Percentiles rank a stretch among this genome's conserved stretches.
Evolutionary conservation across 495 filamentous ascomycete species (phyloP).

Genomic region (Tuber melanosporum): DNA sequence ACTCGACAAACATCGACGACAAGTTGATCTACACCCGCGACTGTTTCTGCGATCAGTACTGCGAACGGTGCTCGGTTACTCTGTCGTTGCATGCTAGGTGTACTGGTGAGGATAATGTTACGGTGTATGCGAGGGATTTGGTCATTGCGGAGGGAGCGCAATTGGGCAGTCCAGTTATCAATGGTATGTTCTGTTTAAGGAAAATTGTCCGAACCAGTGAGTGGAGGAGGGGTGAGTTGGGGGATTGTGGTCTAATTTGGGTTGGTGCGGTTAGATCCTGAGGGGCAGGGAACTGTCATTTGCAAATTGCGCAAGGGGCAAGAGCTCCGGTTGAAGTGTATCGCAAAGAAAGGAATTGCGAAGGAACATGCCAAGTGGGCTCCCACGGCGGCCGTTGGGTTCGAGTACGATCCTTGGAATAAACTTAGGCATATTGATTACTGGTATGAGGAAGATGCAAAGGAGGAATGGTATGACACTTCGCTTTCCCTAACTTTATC

Average conservation of each 20-base stretch:
- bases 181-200: conserved; percentile 20
- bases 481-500: neutral
- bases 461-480: conserved; percentile 74
- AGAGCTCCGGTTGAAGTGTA: conserved; percentile 77
- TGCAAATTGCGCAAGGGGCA: conserved; percentile 83
- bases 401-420: conserved; percentile 97
- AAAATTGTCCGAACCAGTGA: neutral
- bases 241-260: conserved; percentile 3
- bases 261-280: conserved; percentile 53
- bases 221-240: conserved; percentile 7
- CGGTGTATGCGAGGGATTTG: conserved; percentile 82
- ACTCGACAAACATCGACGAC: conserved; percentile 71
- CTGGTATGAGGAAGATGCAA: conserved; percentile 85
- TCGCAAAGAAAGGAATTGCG: conserved; percentile 96
- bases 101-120: conserved; percentile 73
- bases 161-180: conserved; percentile 78
- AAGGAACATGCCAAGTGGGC: conserved; percentile 99
- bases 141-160: conserved; percentile 55
- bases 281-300: conserved; percentile 72
- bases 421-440: conserved; percentile 80
- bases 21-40: conserved; percentile 84
- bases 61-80: conserved; percentile 79
- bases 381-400: conserved; percentile 82
- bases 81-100: conserved; percentile 77
- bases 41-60: conserved; percentile 91